Evolutionary conservation across 345 rosid species (phyloP), one percentile per base, ranked within the genome.

Genomic region (Rubroshorea leprosula): DNA sequence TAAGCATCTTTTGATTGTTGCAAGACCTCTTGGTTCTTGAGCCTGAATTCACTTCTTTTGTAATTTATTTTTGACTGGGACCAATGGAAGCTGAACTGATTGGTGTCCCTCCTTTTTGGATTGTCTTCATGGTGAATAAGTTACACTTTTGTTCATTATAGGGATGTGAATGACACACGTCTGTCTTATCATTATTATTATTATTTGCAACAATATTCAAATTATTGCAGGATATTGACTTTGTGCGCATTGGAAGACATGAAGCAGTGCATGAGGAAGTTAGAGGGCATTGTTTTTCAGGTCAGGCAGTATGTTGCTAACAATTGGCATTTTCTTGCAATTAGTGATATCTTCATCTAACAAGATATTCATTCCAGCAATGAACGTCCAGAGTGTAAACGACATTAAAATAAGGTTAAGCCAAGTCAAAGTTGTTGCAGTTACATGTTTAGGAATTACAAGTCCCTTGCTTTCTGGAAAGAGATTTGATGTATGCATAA

Each of bases 401-500:
- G 94, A 79, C 72, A 83, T 93, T 58, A 89, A 73, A 72, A 54
- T 65, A 60, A 84, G 78, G 70, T 63, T 85, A 56, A 81, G 85
- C 38, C 80, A 85, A 69, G 90, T 84, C 66, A 89, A 85, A 77
- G 97, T 93, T 64, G 99, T 93, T 76, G 96, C 86, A 46, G 87
- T 80, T 51, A 89, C 97, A 20, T 93, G 99, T 75, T 70, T 89
- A 73, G 99, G 99, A 67, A 76, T 87, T 66, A 81, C 78, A 27
- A 93, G 81, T 74, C 97, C 97, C 20, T 83, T 89, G 64, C 95
- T 93, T 69, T 76, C 81, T 49, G 79, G 80, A 71, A 85, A 83
- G 84, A 82, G 68, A 69, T 93, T 93, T 65, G 99, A 93, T 57
- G 84, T 93, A 5, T 93, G 99, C 78, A 89, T 89, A 59, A 80